phyloP scores from a whole-genome alignment of 1,139 yeast genomes.

The Zygoascus sp. region DNA sequence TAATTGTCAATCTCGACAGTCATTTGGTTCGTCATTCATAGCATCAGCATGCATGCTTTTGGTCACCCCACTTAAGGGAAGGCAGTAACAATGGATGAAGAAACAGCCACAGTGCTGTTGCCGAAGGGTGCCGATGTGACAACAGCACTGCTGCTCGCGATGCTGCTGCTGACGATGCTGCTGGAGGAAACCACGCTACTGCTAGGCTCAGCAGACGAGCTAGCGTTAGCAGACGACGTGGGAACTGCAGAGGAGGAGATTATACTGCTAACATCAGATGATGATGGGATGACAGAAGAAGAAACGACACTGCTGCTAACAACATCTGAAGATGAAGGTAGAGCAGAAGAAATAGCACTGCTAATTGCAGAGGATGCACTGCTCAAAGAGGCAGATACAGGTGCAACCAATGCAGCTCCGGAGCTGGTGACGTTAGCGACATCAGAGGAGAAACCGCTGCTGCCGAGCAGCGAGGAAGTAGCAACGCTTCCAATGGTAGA shows the following conservation, averaged over 20 bases:
- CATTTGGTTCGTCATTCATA: not conserved
- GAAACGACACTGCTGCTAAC: constrained; percentile 1
- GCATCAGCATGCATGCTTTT: not conserved
- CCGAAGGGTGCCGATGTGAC: not conserved
- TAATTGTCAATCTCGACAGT: not conserved
- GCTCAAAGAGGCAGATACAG: not conserved
- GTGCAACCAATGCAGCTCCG: not conserved
- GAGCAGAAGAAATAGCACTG: constrained; percentile 1
- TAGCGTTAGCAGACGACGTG: not conserved
- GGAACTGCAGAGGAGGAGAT: not conserved
- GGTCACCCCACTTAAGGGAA: not conserved
- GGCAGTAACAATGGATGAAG: not conserved
- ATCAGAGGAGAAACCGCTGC: not conserved
- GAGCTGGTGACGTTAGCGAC: not conserved
- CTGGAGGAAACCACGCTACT: not conserved
- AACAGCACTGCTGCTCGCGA: not conserved
- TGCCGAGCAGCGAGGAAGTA: not conserved
- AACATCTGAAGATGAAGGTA: constrained; percentile 1
- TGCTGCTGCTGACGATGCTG: not conserved
- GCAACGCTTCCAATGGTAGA: constrained; percentile 8
- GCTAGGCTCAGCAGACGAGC: not conserved
- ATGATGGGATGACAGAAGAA: not conserved
- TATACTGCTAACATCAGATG: not conserved
- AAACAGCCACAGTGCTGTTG: constrained; percentile 1
- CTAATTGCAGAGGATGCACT: constrained; percentile 5